Evolutionary conservation across 208 protist species (phyloP).

Genomic region (Naegleria lovaniensis): DNA sequence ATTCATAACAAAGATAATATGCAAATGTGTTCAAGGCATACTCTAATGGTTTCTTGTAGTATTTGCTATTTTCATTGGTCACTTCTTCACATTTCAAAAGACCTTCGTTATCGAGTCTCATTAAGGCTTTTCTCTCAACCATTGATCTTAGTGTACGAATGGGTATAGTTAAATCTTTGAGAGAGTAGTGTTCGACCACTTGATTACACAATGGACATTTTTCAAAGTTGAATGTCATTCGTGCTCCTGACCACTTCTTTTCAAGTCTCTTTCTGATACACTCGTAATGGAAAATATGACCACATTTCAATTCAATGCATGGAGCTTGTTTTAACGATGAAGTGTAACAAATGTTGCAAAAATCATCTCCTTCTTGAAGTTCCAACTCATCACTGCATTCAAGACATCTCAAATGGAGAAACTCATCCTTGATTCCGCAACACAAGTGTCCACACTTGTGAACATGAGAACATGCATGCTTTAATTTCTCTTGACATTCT

Average conservation of each 20-base stretch:
- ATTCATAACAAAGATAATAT: not conserved
- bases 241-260: conserved; percentile 18
- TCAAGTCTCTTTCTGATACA: conserved; percentile 14
- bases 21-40: not conserved
- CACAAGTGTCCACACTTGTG: not conserved
- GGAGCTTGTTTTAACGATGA: conserved; percentile 22
- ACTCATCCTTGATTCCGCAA: not conserved
- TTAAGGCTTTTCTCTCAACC: not conserved
- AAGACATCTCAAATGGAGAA: not conserved
- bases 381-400: not conserved
- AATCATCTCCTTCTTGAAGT: conserved; percentile 23
- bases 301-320: conserved; percentile 30
- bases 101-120: conserved; percentile 5
- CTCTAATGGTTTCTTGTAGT: not conserved
- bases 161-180: not conserved
- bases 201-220: conserved; percentile 35
- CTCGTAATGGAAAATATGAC: conserved; percentile 32
- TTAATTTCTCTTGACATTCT: not conserved
- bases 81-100: conserved; percentile 10
- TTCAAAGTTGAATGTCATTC: conserved; percentile 37
- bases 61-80: not conserved
- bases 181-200: not conserved
- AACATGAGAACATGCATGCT: not conserved
- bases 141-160: not conserved
- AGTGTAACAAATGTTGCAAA: conserved; percentile 36